A percentile compares a stretch with the other conserved stretches of the same genome.
Evolutionary conservation across 306 rosid genomes (phyloP).

Genomic region (Rosa chinensis): DNA sequence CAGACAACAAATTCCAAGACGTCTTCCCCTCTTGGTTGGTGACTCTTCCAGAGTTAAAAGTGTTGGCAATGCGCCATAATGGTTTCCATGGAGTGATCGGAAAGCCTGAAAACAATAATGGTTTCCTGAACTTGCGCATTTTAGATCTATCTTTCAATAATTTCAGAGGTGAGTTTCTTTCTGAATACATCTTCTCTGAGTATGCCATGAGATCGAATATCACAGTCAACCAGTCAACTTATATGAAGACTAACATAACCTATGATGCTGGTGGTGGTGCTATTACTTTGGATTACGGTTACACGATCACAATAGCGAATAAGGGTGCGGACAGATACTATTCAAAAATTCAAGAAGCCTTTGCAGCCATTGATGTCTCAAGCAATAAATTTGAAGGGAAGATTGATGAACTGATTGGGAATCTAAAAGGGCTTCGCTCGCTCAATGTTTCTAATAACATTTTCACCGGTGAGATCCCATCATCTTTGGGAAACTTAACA

Average conservation of each 20-base stretch:
- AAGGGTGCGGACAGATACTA: background rate
- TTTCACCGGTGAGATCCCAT: background rate
- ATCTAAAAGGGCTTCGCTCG: background rate
- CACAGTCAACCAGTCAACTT: background rate
- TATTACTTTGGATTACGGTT: background rate
- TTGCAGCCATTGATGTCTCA: background rate
- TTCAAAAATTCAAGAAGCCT: background rate
- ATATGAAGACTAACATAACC: background rate
- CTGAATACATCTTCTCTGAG: background rate
- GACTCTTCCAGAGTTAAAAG: background rate
- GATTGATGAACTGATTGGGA: background rate
- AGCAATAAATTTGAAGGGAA: slow-evolving; percentile 2
- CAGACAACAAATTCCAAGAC: background rate
- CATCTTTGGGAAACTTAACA: background rate
- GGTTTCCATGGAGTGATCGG: background rate
- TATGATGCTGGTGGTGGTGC: background rate
- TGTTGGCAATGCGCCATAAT: background rate
- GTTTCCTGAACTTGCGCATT: background rate
- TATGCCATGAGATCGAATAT: background rate
- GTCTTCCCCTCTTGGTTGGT: background rate
- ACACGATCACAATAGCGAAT: background rate
- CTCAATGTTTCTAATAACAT: background rate
- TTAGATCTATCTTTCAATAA: background rate
- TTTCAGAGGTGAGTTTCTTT: background rate
- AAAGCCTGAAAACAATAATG: background rate